Conservation (phyloP, 2,329 filamentous ascomycete genomes). For the Fragosphaeria purpurea region DNA sequence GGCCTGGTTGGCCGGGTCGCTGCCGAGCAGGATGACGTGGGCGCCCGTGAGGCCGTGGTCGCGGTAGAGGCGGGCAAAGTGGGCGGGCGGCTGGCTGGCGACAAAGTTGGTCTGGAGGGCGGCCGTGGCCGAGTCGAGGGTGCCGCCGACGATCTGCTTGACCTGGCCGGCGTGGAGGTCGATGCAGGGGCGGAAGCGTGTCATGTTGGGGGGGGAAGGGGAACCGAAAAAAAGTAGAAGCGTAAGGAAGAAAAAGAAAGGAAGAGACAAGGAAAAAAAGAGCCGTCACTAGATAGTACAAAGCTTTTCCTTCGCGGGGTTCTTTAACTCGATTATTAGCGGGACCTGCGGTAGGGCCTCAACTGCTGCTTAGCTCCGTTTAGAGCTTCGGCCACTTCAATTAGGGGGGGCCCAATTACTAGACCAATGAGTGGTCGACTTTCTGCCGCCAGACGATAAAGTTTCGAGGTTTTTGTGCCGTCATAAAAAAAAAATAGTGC, state of each 20-base stretch:
- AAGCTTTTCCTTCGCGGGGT: no score
- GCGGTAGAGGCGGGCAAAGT: constrained; percentile 76
- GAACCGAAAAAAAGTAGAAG: neutral
- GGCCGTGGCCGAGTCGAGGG: constrained; percentile 57
- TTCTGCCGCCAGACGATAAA: neutral
- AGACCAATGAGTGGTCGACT: neutral
- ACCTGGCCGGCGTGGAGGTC: constrained; percentile 95
- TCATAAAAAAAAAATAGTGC: neutral
- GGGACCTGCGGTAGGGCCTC: neutral
- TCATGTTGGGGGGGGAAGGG: constrained; percentile 44
- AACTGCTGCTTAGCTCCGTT: no score
- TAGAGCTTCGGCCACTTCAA: no score
- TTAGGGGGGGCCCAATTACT: no score
- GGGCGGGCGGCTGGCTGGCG: constrained; percentile 67
- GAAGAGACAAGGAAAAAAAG: no score
- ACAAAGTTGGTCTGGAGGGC: constrained; percentile 86
- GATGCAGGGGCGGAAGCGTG: constrained; percentile 89
- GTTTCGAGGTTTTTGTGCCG: no score
- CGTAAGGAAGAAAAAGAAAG: no score
- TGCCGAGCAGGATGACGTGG: constrained; percentile 92
- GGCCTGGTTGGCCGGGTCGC: constrained; percentile 61
- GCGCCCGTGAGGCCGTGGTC: constrained; percentile 65
- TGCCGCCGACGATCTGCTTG: constrained; percentile 97
- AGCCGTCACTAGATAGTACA: no score
- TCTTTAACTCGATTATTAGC: neutral